Evolutionary conservation across 1,139 yeast species (phyloP).

Genomic region (Nakaseomyces sp.): DNA sequence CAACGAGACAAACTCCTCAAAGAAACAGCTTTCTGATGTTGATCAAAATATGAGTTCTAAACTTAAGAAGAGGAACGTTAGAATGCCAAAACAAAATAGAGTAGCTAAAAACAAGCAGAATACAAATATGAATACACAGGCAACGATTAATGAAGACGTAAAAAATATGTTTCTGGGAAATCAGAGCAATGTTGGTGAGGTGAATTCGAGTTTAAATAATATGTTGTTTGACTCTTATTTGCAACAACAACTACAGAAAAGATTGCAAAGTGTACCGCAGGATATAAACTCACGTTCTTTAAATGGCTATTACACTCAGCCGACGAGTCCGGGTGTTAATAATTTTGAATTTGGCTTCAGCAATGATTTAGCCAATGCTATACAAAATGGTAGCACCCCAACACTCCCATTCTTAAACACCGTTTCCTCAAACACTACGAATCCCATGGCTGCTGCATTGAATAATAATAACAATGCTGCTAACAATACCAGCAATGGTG

Average conservation of each 20-base stretch:
- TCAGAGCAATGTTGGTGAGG: background rate
- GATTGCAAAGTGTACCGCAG: slow-evolving; percentile 23
- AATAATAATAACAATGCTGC: slow-evolving; percentile 7
- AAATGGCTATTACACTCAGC: slow-evolving; percentile 28
- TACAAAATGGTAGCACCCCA: background rate
- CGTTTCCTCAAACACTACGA: background rate
- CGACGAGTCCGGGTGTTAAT: slow-evolving; percentile 27
- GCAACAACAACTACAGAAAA: slow-evolving; percentile 25
- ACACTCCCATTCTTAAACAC: slow-evolving; percentile 1
- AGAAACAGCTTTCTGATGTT: background rate
- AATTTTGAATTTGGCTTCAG: slow-evolving; percentile 14
- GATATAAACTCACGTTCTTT: slow-evolving; percentile 22
- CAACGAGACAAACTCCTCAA: background rate
- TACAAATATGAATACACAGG: background rate
- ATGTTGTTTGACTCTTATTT: slow-evolving; percentile 20
- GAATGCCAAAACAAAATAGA: background rate
- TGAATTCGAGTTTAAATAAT: slow-evolving; percentile 5
- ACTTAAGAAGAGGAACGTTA: background rate
- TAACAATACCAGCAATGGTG: slow-evolving; percentile 6
- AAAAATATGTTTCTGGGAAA: background rate
- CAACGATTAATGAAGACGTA: background rate
- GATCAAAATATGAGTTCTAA: background rate
- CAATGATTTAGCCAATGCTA: slow-evolving; percentile 6
- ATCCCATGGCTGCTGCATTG: slow-evolving; percentile 4
- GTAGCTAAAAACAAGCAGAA: background rate